A percentile compares a stretch with the other conserved stretches of the same genome.
Evolutionary conservation across 2,329 filamentous ascomycete genomes (phyloP).

Genomic region (Aureobasidium sp.): DNA sequence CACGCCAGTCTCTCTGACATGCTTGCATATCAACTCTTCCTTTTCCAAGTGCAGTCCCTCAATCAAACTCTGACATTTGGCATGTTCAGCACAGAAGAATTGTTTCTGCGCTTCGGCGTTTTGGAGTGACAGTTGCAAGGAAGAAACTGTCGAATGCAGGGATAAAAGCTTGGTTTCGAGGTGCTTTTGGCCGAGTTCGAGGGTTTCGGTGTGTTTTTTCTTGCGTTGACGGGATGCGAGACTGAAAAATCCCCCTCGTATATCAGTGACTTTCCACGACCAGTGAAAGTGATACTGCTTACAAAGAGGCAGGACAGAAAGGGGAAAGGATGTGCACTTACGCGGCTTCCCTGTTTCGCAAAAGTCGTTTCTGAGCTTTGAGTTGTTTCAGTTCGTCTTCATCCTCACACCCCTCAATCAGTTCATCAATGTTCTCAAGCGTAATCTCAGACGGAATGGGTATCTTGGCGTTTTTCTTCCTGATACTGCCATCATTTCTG

Average conservation of each 20-base stretch:
- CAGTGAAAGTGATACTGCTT: too few relatives aligned
- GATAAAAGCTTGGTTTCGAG: conserved; percentile 69
- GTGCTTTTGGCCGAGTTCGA: conserved; percentile 95
- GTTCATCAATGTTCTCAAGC: conserved; percentile 85
- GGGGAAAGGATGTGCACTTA: conserved; percentile 43
- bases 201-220: conserved; percentile 94
- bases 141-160: conserved; percentile 69
- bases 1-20: conserved; percentile 85
- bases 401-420: conserved; percentile 81
- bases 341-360: conserved; percentile 95
- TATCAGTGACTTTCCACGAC: too few relatives aligned
- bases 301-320: conserved; percentile 20
- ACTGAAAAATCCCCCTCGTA: conserved; percentile 45
- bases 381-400: conserved; percentile 95
- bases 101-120: conserved; percentile 27
- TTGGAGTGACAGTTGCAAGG: conserved; percentile 52
- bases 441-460: conserved; percentile 93
- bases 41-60: conserved; percentile 76
- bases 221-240: conserved; percentile 95
- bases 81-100: conserved; percentile 60
- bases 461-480: conserved; percentile 98
- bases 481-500: conserved; percentile 71
- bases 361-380: conserved; percentile 93
- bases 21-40: conserved; percentile 78
- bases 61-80: conserved; percentile 67